Evolutionary conservation across 208 protist species (phyloP).

Genomic region (Acanthamoeba lenticulata): DNA sequence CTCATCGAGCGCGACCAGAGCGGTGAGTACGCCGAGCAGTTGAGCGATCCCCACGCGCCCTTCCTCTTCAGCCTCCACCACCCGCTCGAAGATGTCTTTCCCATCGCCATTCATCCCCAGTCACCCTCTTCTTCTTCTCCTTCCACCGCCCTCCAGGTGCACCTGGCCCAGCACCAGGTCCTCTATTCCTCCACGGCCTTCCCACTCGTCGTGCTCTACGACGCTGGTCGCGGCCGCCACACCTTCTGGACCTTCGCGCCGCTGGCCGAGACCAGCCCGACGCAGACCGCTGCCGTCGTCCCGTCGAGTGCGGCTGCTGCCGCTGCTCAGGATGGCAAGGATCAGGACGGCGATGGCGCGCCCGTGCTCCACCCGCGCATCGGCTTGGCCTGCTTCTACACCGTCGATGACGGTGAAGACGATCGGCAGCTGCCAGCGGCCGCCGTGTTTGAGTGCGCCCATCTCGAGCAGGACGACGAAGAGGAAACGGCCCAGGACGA

Average conservation of each 20-base stretch:
- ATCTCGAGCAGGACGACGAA: background rate
- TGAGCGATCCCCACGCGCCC: background rate
- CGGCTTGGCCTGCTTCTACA: background rate
- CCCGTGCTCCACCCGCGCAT: background rate
- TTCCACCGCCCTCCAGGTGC: background rate
- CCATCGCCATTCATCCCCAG: background rate
- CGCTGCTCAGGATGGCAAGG: background rate
- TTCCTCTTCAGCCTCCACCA: background rate
- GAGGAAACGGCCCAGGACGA: too few species aligned
- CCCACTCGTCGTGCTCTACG: background rate
- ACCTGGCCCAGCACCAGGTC: background rate
- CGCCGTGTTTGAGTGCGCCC: background rate
- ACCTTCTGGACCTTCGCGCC: slow-evolving; percentile 19
- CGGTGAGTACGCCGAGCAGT: background rate
- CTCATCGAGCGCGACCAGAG: slow-evolving; percentile 46
- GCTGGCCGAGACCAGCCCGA: background rate
- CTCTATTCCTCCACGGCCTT: background rate
- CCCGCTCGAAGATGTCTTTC: background rate
- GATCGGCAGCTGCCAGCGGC: background rate
- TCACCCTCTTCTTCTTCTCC: background rate
- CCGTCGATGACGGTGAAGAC: background rate
- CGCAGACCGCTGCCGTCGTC: too few species aligned
- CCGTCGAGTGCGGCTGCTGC: too few species aligned
- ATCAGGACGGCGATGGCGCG: background rate
- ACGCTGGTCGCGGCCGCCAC: background rate